phyloP scores from a whole-genome alignment of 495 filamentous ascomycete species.

The Xylaria cubensis region DNA sequence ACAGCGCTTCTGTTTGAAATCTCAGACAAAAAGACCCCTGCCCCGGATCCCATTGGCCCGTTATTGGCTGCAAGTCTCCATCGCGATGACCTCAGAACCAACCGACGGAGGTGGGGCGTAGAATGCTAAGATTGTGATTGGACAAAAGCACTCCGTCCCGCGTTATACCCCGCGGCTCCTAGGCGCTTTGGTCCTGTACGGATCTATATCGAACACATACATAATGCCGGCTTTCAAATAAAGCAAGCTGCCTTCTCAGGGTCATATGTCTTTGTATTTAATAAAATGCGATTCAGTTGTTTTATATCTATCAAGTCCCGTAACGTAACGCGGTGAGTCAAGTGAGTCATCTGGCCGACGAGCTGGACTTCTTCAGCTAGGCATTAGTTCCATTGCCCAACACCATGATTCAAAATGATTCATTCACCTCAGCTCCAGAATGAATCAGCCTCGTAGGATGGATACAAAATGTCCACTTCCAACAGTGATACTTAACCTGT shows the following conservation, averaged over 20 bases:
- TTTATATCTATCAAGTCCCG: not conserved
- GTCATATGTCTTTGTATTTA: not conserved
- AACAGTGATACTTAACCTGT: not conserved
- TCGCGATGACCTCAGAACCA: not conserved
- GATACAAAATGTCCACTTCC: not conserved
- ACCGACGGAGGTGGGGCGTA: not conserved
- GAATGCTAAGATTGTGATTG: not conserved
- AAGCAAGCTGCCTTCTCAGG: not conserved
- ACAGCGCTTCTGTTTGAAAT: slow-evolving; percentile 39
- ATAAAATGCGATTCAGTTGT: not conserved
- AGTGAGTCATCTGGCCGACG: slow-evolving; percentile 4
- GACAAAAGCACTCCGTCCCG: slow-evolving; percentile 6
- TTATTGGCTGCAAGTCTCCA: not conserved
- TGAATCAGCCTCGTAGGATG: not conserved
- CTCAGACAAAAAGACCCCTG: slow-evolving; percentile 29
- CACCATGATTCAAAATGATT: slow-evolving; percentile 23
- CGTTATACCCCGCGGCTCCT: not conserved
- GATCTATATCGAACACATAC: too few species aligned
- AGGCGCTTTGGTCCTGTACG: not conserved
- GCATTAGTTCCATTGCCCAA: not conserved
- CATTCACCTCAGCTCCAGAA: slow-evolving; percentile 7
- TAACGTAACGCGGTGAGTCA: not conserved
- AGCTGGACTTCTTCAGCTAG: not conserved
- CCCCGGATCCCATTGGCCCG: slow-evolving; percentile 28
- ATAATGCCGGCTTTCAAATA: not conserved